These are phyloP conservation scores for Annona cherimola DNA, from an alignment of 164 flowering plant genomes.

Conservation along the genomic window DNA sequence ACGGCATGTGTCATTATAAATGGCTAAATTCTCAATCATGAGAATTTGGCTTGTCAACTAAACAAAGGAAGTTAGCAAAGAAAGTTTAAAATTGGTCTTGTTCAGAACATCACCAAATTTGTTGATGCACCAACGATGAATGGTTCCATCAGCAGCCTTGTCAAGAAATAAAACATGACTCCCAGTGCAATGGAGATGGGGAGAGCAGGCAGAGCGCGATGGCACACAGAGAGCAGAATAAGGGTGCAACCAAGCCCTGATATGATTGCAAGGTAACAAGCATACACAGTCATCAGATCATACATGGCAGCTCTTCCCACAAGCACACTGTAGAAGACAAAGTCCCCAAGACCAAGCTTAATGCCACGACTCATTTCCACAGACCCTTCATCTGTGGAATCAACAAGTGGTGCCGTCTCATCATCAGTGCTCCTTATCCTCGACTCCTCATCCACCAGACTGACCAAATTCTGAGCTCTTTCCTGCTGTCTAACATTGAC, in stretches of 20 bases:
- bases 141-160: conserved; percentile 86
- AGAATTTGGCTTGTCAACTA: not conserved
- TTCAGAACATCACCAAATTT: conserved; percentile 75
- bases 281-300: conserved; percentile 96
- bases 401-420: conserved; percentile 62
- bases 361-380: conserved; percentile 40
- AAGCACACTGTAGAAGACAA: conserved; percentile 85
- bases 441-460: not conserved
- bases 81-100: not conserved
- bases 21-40: not conserved
- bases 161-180: conserved; percentile 78
- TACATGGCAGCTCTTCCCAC: conserved; percentile 99
- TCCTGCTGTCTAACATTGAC: conserved; percentile 15
- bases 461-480: conserved; percentile 18
- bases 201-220: conserved; percentile 81
- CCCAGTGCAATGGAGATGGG: conserved; percentile 86
- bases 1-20: conserved; percentile 4
- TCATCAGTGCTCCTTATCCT: conserved; percentile 33
- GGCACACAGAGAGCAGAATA: conserved; percentile 70
- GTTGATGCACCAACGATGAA: conserved; percentile 79
- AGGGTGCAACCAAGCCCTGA: conserved; percentile 92
- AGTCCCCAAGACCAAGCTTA: conserved; percentile 91
- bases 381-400: conserved; percentile 10
- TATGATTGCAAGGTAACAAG: conserved; percentile 92
- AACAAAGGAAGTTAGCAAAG: not conserved